phyloP scores from a whole-genome alignment of 306 rosid genomes.

The Begonia fuchsioides region DNA sequence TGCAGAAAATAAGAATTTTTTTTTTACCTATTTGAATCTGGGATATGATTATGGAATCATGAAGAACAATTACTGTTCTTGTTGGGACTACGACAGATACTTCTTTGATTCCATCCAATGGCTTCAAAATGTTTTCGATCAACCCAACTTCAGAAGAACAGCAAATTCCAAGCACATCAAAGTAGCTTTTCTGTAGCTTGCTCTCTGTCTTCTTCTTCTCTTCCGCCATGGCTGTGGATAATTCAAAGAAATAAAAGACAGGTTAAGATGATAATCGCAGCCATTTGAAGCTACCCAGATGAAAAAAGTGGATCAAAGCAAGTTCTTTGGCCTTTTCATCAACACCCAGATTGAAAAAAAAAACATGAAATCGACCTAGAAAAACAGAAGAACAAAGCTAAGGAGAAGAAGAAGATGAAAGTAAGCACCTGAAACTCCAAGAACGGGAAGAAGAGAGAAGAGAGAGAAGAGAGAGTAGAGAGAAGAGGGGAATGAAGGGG shows the following conservation, averaged over 20 bases:
- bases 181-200: constrained; percentile 51
- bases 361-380: neutral
- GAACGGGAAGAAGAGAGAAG: too few relatives aligned
- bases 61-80: constrained; percentile 73
- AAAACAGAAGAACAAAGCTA: neutral
- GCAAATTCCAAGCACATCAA: constrained; percentile 79
- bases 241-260: neutral
- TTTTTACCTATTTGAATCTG: constrained; percentile 85
- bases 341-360: too few relatives aligned
- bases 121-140: constrained; percentile 49
- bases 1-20: neutral
- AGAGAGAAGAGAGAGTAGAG: neutral
- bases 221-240: neutral
- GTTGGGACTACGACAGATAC: constrained; percentile 59
- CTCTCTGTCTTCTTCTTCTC: neutral
- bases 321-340: too few relatives aligned
- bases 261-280: neutral
- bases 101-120: constrained; percentile 55
- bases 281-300: neutral
- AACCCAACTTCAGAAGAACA: constrained; percentile 78
- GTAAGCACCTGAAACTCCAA: too few relatives aligned
- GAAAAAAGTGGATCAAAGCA: neutral
- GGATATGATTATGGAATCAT: constrained; percentile 49
- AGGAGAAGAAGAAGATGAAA: too few relatives aligned
- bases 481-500: neutral